Conservation (phyloP, 2,329 filamentous ascomycete genomes). For the Cladosporium velox region DNA sequence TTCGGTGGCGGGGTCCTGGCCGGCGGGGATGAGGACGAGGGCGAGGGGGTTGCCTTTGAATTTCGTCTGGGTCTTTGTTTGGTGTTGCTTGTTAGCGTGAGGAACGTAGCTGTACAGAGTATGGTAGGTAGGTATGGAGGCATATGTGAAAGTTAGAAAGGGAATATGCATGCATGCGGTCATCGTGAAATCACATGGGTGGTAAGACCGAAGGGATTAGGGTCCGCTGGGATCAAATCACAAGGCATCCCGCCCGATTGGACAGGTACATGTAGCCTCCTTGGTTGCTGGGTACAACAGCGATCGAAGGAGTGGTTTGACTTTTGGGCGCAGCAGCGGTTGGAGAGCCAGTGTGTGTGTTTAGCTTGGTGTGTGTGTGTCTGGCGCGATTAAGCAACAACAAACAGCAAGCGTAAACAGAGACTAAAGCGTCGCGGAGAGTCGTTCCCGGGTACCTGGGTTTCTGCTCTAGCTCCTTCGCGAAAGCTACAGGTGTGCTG, state of each 20-base stretch:
- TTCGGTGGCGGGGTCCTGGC: conserved; percentile 42
- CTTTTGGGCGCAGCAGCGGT: not conserved
- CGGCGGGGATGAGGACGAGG: conserved; percentile 52
- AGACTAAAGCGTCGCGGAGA: not conserved
- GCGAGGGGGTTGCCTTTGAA: conserved; percentile 58
- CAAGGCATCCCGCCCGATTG: not conserved
- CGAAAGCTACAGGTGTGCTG: not conserved
- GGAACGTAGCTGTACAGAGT: not conserved
- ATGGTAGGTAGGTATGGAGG: not conserved
- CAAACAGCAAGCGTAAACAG: not conserved
- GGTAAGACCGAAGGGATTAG: not conserved
- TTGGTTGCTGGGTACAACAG: not conserved
- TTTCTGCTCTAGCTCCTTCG: not conserved
- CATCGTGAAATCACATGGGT: not conserved
- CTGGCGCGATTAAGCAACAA: not conserved
- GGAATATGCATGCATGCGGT: not conserved
- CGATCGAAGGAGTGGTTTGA: not conserved
- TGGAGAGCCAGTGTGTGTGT: not conserved
- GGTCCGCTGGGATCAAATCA: not conserved
- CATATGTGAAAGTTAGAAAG: not conserved
- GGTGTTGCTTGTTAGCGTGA: not conserved
- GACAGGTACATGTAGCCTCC: not conserved
- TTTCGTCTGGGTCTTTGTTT: conserved; percentile 36
- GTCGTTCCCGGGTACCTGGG: not conserved
- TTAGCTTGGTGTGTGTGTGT: not conserved